Conservation (phyloP, 306 rosid species). For the Pyrus betulifolia region DNA sequence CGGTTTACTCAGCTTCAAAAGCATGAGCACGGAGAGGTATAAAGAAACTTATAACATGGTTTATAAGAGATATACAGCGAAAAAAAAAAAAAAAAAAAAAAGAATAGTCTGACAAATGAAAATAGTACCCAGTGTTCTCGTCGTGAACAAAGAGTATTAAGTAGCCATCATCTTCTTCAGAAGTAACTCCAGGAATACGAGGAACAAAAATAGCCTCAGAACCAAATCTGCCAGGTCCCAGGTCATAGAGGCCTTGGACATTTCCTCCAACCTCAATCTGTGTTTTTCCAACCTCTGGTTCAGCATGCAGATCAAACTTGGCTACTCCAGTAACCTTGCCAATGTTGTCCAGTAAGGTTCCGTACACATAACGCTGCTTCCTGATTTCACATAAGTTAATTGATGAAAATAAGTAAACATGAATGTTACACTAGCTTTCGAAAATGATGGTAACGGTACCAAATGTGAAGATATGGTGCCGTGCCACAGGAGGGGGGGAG, state of each 20-base stretch:
- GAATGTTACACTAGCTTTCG: neutral
- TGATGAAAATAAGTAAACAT: neutral
- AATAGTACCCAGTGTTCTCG: constrained; percentile 60
- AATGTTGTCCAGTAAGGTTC: constrained; percentile 62
- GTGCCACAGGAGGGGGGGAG: too few relatives aligned
- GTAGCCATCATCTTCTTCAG: constrained; percentile 97
- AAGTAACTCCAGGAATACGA: constrained; percentile 45
- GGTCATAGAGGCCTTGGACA: constrained; percentile 65
- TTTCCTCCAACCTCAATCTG: constrained; percentile 78
- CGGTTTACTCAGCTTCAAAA: neutral
- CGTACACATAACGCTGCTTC: constrained; percentile 74
- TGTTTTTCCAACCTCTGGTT: constrained; percentile 55
- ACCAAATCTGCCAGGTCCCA: constrained; percentile 76
- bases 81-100: neutral
- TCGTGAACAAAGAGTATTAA: constrained; percentile 75
- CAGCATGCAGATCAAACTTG: constrained; percentile 76
- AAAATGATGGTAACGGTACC: too few relatives aligned
- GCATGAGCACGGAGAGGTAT: neutral
- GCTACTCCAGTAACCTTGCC: constrained; percentile 67
- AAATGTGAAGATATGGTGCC: too few relatives aligned
- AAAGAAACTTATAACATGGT: neutral
- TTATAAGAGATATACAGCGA: neutral
- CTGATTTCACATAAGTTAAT: constrained; percentile 26
- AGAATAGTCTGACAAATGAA: neutral
- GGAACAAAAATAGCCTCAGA: constrained; percentile 89